phyloP scores from a whole-genome alignment of 2,329 filamentous ascomycete genomes.

The Fusarium virguliforme region DNA sequence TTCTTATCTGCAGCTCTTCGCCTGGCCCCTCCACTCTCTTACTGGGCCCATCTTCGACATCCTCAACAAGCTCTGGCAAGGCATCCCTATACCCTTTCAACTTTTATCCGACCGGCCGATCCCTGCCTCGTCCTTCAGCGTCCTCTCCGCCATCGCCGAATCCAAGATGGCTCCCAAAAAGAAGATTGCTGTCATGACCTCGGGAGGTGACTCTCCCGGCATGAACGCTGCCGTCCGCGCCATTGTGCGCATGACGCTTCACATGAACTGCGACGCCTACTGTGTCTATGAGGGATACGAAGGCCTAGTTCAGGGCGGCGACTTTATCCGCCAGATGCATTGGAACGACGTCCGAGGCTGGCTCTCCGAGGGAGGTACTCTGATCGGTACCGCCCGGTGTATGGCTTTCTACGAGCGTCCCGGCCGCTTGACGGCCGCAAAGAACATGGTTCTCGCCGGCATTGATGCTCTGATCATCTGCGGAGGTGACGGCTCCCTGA shows the following conservation, averaged over 20 bases:
- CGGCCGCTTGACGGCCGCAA: constrained; percentile 87
- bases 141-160: constrained; percentile 34
- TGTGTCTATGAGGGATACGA: constrained; percentile 96
- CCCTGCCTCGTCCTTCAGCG: constrained; percentile 22
- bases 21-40: constrained; percentile 53
- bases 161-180: constrained; percentile 68
- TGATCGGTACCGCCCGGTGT: constrained; percentile 96
- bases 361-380: constrained; percentile 92
- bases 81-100: constrained; percentile 34
- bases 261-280: constrained; percentile 84
- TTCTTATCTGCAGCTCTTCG: constrained; percentile 50
- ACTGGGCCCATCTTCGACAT: constrained; percentile 51
- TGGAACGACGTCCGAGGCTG: constrained; percentile 97
- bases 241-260: constrained; percentile 91
- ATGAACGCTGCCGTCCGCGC: constrained; percentile 95
- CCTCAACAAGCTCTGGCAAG: constrained; percentile 48
- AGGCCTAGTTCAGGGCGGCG: constrained; percentile 89
- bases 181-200: constrained; percentile 93
- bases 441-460: constrained; percentile 93
- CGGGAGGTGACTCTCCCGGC: constrained; percentile 92
- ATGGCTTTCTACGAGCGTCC: constrained; percentile 91
- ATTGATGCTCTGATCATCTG: constrained; percentile 98
- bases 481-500: constrained; percentile 96
- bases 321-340: constrained; percentile 88
- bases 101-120: constrained; percentile 33